These are phyloP conservation scores for Zymoseptoria tritici DNA, from an alignment of 2,329 filamentous ascomycete species.

Conservation along the genomic window DNA sequence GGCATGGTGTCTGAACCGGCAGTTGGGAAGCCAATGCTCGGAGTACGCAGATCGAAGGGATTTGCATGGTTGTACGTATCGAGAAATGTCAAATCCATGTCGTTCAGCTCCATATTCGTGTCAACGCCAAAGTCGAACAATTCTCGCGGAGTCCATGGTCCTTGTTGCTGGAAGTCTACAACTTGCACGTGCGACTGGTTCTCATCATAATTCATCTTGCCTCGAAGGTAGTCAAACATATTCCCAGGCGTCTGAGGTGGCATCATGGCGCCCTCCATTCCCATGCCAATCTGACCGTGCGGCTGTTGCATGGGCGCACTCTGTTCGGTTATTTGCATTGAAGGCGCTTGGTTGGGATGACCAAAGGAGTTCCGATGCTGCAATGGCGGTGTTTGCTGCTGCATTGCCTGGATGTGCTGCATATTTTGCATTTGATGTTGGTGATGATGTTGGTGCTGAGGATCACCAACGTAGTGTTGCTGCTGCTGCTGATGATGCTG, in stretches of 20 bases:
- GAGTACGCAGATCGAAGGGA: slow-evolving; percentile 33
- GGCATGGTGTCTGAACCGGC: slow-evolving; percentile 28
- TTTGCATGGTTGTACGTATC: slow-evolving; percentile 40
- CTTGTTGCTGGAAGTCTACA: slow-evolving; percentile 26
- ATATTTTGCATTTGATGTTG: slow-evolving; percentile 5
- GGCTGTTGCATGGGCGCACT: slow-evolving; percentile 5
- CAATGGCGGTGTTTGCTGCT: slow-evolving; percentile 17
- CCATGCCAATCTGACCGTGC: slow-evolving; percentile 16
- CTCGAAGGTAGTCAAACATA: slow-evolving; percentile 30
- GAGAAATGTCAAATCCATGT: slow-evolving; percentile 38
- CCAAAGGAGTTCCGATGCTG: slow-evolving; percentile 18
- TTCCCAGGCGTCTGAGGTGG: slow-evolving; percentile 21
- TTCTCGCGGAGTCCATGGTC: slow-evolving; percentile 38
- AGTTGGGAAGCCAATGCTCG: slow-evolving; percentile 27
- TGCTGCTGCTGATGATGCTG: slow-evolving; percentile 17
- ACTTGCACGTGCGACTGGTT: slow-evolving; percentile 21
- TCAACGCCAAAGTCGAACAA: slow-evolving; percentile 40
- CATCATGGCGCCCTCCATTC: slow-evolving; percentile 24
- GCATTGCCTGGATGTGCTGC: slow-evolving; percentile 18
- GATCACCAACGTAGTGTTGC: slow-evolving; percentile 8
- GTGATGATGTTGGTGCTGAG: slow-evolving; percentile 6
- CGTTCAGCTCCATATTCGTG: slow-evolving; percentile 39
- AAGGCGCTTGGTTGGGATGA: slow-evolving; percentile 8
- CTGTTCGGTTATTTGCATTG: slow-evolving; percentile 20
- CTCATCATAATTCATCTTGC: slow-evolving; percentile 26